phyloP scores from a whole-genome alignment of 2,329 filamentous ascomycete genomes.

The Diaporthe sp. region DNA sequence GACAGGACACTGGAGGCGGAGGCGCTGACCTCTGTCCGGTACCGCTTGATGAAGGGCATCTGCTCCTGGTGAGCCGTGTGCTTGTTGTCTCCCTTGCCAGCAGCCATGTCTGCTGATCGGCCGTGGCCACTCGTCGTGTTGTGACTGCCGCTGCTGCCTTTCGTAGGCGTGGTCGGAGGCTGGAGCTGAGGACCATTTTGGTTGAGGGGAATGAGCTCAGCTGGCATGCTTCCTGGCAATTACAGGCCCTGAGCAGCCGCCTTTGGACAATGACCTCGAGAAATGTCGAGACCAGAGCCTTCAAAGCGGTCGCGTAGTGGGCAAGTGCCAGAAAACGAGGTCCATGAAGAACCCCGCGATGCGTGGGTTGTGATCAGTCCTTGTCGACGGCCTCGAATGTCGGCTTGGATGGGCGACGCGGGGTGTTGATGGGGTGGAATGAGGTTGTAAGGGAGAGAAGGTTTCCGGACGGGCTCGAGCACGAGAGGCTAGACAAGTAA shows the following conservation, averaged over 20 bases:
- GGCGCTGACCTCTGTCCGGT: constrained; percentile 84
- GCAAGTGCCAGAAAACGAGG: constrained; percentile 52
- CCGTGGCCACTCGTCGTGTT: constrained; percentile 38
- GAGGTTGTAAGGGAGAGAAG: constrained; percentile 22
- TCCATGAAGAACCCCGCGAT: constrained; percentile 52
- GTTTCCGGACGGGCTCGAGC: constrained; percentile 17
- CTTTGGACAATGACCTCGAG: constrained; percentile 63
- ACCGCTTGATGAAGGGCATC: constrained; percentile 75
- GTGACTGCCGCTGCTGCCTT: constrained; percentile 42
- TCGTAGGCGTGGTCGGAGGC: constrained; percentile 58
- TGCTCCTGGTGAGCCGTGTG: constrained; percentile 47
- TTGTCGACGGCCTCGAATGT: constrained; percentile 9
- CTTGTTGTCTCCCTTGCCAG: constrained; percentile 36
- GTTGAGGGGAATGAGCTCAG: constrained; percentile 55
- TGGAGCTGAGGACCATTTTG: constrained; percentile 57
- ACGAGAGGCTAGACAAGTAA: constrained; percentile 26
- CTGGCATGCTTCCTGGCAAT: constrained; percentile 52
- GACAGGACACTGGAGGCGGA: constrained; percentile 82
- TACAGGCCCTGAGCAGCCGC: constrained; percentile 50
- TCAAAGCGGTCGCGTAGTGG: constrained; percentile 71
- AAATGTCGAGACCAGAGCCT: constrained; percentile 63
- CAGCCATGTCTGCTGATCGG: constrained; percentile 29
- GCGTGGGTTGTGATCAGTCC: constrained; percentile 37
- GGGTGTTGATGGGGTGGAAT: constrained; percentile 10
- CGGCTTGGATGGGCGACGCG: constrained; percentile 6